Percentiles rank a stretch among this genome's conserved stretches.
phyloP scores from a whole-genome alignment of 805 yeast species.

The Saturnispora kantuleensis region DNA sequence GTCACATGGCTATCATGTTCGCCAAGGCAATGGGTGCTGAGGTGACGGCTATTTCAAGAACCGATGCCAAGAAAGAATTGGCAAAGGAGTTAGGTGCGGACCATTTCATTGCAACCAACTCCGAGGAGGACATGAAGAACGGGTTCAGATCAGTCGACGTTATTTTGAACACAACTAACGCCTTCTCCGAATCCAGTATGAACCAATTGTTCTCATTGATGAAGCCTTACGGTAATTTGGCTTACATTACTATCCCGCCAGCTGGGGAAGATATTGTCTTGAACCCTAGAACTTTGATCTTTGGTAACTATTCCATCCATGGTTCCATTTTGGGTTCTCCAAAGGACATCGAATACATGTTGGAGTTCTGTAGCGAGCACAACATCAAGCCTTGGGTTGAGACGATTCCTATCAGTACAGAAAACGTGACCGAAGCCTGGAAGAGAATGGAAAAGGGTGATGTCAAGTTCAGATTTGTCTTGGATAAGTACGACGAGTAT shows the following conservation, averaged over 20 bases:
- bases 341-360: conserved; percentile 37
- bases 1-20: conserved; percentile 37
- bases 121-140: conserved; percentile 31
- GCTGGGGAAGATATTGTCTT: conserved; percentile 26
- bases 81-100: conserved; percentile 44
- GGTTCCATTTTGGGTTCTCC: conserved; percentile 35
- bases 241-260: conserved; percentile 26
- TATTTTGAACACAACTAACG: conserved; percentile 36
- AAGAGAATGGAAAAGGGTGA: conserved; percentile 40
- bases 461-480: conserved; percentile 44
- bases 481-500: conserved; percentile 37
- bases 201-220: conserved; percentile 20
- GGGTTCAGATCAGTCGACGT: conserved; percentile 33
- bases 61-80: conserved; percentile 37
- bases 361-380: conserved; percentile 37
- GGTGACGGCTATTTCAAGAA: conserved; percentile 48
- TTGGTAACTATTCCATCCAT: conserved; percentile 23
- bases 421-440: conserved; percentile 35
- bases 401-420: conserved; percentile 36
- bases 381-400: conserved; percentile 44
- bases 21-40: conserved; percentile 54
- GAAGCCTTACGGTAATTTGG: conserved; percentile 26
- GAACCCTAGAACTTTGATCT: conserved; percentile 28
- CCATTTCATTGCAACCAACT: conserved; percentile 44
- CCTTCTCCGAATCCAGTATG: conserved; percentile 28